Evolutionary conservation across 495 filamentous ascomycete genomes (phyloP).

Genomic region (Barbatosphaeria neglecta): DNA sequence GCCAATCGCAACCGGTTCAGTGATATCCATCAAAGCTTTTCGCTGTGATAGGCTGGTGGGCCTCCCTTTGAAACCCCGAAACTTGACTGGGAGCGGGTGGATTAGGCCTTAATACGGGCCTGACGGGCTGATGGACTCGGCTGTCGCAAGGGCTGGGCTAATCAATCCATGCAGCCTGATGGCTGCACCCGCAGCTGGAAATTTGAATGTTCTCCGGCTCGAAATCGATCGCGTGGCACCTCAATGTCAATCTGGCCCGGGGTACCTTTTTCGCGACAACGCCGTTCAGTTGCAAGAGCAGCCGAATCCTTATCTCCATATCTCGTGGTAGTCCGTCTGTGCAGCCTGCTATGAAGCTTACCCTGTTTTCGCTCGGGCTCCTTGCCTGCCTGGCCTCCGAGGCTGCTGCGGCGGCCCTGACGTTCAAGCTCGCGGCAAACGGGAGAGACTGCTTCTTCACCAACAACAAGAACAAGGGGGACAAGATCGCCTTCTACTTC

Average conservation of each 20-base stretch:
- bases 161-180: no score
- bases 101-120: no score
- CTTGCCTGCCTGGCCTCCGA: constrained; percentile 49
- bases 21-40: no score
- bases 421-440: constrained; percentile 81
- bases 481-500: constrained; percentile 97
- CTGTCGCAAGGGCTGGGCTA: no score
- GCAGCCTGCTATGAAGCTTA: constrained; percentile 34
- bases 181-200: constrained; percentile 3
- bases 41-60: no score
- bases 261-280: constrained; percentile 14
- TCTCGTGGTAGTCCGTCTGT: constrained; percentile 1
- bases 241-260: not conserved
- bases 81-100: no score
- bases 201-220: constrained; percentile 15
- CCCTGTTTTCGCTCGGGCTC: constrained; percentile 40
- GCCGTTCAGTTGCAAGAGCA: constrained; percentile 6
- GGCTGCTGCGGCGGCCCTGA: constrained; percentile 76
- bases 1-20: no score
- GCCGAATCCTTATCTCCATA: not conserved
- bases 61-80: no score
- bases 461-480: constrained; percentile 56
- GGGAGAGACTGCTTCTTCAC: constrained; percentile 95
- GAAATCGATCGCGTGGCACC: constrained; percentile 2
- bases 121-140: no score